Percentiles rank a stretch among this genome's conserved stretches.
These are phyloP conservation scores for Leishmania martiniquensis DNA, from an alignment of 208 protist species.

Conservation along the genomic window DNA sequence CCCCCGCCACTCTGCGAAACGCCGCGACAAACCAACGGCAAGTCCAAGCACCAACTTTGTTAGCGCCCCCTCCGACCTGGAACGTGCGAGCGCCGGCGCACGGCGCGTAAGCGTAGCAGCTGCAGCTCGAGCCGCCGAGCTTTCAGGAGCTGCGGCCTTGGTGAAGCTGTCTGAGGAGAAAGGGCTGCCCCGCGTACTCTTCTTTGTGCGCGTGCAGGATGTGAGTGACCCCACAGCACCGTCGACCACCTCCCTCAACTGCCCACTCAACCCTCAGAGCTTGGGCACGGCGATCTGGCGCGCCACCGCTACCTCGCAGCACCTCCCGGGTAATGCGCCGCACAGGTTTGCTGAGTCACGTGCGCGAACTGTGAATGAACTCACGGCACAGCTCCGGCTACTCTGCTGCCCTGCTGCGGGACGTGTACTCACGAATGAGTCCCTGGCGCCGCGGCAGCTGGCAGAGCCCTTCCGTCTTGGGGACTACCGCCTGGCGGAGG, in stretches of 20 bases:
- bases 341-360: not conserved
- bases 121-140: not conserved
- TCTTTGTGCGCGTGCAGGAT: slow-evolving; percentile 60
- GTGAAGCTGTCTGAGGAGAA: not conserved
- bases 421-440: slow-evolving; percentile 44
- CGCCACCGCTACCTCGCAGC: not conserved
- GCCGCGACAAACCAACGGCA: slow-evolving; percentile 23
- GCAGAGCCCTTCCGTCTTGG: slow-evolving; percentile 53
- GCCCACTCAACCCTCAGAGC: not conserved
- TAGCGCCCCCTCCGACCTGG: not conserved
- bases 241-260: slow-evolving; percentile 1
- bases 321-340: not conserved
- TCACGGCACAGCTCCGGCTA: slow-evolving; percentile 16
- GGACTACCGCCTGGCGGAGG: slow-evolving; percentile 63
- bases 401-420: slow-evolving; percentile 24
- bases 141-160: not conserved
- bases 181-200: slow-evolving; percentile 68
- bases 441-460: slow-evolving; percentile 57
- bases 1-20: slow-evolving; percentile 20
- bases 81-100: not conserved
- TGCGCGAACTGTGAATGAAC: slow-evolving; percentile 4
- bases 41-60: slow-evolving; percentile 3
- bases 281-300: slow-evolving; percentile 24
- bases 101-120: slow-evolving; percentile 12
- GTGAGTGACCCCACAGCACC: slow-evolving; percentile 32